Conservation (phyloP, 176 grass and related monocot species). For the Musa troglodytarum region DNA sequence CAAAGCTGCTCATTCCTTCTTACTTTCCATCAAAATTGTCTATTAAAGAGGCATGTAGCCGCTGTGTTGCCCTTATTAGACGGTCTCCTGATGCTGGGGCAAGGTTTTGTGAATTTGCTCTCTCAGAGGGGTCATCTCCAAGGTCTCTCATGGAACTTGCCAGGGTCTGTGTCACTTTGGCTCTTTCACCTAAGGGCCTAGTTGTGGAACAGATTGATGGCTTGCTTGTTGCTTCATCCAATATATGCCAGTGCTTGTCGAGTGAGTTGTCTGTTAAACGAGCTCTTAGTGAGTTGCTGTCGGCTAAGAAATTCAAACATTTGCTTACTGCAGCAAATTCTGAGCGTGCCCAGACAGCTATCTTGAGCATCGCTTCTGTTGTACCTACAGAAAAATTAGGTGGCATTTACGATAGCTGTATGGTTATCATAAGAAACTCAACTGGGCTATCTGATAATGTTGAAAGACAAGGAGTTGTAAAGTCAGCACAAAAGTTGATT, state of each 20-base stretch:
- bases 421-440: slow-evolving; percentile 53
- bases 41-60: slow-evolving; percentile 58
- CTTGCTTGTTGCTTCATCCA: slow-evolving; percentile 58
- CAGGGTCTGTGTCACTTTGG: slow-evolving; percentile 40
- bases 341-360: slow-evolving; percentile 56
- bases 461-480: slow-evolving; percentile 37
- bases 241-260: slow-evolving; percentile 60
- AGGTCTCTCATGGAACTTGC: slow-evolving; percentile 55
- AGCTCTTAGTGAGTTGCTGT: slow-evolving; percentile 51
- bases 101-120: slow-evolving; percentile 86
- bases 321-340: slow-evolving; percentile 52
- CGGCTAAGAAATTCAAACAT: slow-evolving; percentile 43
- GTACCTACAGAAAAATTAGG: slow-evolving; percentile 45
- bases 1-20: slow-evolving; percentile 69
- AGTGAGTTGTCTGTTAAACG: slow-evolving; percentile 35
- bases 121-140: slow-evolving; percentile 66
- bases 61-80: slow-evolving; percentile 69
- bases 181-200: slow-evolving; percentile 56
- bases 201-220: slow-evolving; percentile 62
- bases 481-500: slow-evolving; percentile 63
- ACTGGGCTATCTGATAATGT: slow-evolving; percentile 38
- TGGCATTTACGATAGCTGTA: slow-evolving; percentile 42
- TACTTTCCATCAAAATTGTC: slow-evolving; percentile 81
- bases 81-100: slow-evolving; percentile 67
- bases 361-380: slow-evolving; percentile 51